phyloP scores from a whole-genome alignment of 305 asterid genomes.

The Plantago rigida region DNA sequence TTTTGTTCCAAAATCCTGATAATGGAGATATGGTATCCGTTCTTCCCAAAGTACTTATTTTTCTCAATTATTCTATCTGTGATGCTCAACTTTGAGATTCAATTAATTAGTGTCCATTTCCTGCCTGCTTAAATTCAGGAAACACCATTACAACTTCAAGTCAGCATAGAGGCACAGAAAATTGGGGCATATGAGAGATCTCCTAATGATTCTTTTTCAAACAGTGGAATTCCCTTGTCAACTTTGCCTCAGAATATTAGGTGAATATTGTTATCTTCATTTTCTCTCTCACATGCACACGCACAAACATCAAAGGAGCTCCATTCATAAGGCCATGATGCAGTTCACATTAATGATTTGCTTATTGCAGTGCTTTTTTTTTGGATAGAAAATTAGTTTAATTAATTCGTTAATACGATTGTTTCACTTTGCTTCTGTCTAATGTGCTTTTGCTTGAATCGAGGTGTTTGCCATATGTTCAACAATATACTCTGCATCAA shows the following conservation, averaged over 20 bases:
- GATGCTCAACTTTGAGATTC: slow-evolving; percentile 6
- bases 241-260: slow-evolving; percentile 63
- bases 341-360: too few relatives aligned
- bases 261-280: slow-evolving; percentile 25
- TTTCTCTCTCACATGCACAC: not conserved
- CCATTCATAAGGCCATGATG: not conserved
- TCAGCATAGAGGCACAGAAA: slow-evolving; percentile 65
- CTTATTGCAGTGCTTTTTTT: too few relatives aligned
- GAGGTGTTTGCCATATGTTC: too few relatives aligned
- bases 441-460: too few relatives aligned
- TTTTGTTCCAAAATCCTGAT: slow-evolving; percentile 60
- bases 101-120: slow-evolving; percentile 22
- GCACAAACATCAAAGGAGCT: not conserved
- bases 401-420: too few relatives aligned
- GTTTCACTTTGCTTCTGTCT: too few relatives aligned
- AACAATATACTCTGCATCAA: too few relatives aligned
- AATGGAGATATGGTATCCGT: slow-evolving; percentile 51
- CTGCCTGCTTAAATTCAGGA: slow-evolving; percentile 37
- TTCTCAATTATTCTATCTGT: slow-evolving; percentile 23
- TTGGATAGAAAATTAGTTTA: too few relatives aligned
- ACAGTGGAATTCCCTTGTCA: slow-evolving; percentile 57
- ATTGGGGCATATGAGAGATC: slow-evolving; percentile 72
- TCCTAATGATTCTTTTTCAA: slow-evolving; percentile 65
- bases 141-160: slow-evolving; percentile 61
- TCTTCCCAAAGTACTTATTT: not conserved